These are phyloP conservation scores for Sporothrix brunneoviolacea DNA, from an alignment of 2,329 filamentous ascomycete species.

Conservation along the genomic window DNA sequence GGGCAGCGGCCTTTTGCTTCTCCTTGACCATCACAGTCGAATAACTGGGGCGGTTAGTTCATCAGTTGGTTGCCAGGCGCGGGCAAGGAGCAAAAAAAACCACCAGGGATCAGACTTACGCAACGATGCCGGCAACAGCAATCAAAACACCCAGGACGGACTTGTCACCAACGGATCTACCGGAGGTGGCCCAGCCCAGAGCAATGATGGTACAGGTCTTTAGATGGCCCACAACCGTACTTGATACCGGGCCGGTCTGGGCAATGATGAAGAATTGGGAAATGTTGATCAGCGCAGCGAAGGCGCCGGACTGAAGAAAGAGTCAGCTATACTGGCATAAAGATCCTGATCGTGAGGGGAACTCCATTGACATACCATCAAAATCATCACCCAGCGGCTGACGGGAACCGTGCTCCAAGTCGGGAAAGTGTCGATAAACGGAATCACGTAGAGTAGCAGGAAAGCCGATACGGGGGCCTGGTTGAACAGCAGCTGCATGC, in stretches of 20 bases:
- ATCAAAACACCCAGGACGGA: constrained; percentile 48
- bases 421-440: constrained; percentile 58
- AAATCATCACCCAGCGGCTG: constrained; percentile 51
- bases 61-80: not conserved
- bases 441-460: constrained; percentile 58
- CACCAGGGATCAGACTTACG: constrained; percentile 37
- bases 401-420: constrained; percentile 44
- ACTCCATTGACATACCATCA: constrained; percentile 39
- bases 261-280: constrained; percentile 58
- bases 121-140: constrained; percentile 50
- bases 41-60: constrained; percentile 21
- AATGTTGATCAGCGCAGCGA: constrained; percentile 60
- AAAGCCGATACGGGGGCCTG: constrained; percentile 58
- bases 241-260: constrained; percentile 56
- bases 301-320: constrained; percentile 49
- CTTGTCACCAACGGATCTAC: constrained; percentile 49
- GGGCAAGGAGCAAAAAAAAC: not conserved
- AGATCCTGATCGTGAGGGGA: not conserved
- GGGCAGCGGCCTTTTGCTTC: constrained; percentile 17
- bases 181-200: constrained; percentile 52
- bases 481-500: constrained; percentile 63
- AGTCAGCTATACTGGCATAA: too few relatives aligned
- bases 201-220: constrained; percentile 62
- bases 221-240: constrained; percentile 58
- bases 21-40: constrained; percentile 27